phyloP scores from a whole-genome alignment of 2,329 filamentous ascomycete genomes.

The Verticillium klebahnii region DNA sequence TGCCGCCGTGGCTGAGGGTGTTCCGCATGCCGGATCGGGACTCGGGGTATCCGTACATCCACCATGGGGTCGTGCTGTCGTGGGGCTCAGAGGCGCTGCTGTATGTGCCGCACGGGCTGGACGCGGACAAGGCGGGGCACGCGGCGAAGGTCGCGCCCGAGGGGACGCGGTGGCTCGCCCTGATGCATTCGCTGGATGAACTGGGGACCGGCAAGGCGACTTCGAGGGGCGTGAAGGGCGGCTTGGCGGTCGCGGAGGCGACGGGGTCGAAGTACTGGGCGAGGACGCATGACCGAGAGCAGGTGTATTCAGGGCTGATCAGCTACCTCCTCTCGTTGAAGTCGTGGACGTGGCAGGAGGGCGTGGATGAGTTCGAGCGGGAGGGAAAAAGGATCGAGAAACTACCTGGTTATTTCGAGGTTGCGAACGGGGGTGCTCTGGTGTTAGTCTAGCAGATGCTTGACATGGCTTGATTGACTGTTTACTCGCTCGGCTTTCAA shows the following conservation, averaged over 20 bases:
- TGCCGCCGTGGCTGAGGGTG: conserved; percentile 1
- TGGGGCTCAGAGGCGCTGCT: background rate
- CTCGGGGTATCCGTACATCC: background rate
- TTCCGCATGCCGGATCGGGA: conserved; percentile 1
- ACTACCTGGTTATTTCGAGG: background rate
- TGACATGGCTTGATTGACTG: background rate
- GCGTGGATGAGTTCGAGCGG: background rate
- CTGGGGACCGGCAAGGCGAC: background rate
- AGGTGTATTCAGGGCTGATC: conserved; percentile 1
- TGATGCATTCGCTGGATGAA: conserved; percentile 2
- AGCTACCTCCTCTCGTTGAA: background rate
- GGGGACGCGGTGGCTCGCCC: background rate
- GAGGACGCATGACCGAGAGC: conserved; percentile 3
- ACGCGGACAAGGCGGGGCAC: background rate
- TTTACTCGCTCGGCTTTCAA: background rate
- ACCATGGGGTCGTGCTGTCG: conserved; percentile 1
- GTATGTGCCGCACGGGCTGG: conserved; percentile 5
- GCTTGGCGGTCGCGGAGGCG: background rate
- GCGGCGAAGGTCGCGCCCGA: background rate
- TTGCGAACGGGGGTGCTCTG: background rate
- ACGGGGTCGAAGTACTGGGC: conserved; percentile 1
- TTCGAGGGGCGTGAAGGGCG: background rate
- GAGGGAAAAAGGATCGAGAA: background rate
- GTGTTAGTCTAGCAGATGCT: background rate
- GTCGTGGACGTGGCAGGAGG: background rate